These are phyloP conservation scores for Fusarium secorum DNA, from an alignment of 2,329 filamentous ascomycete species.

Conservation along the genomic window DNA sequence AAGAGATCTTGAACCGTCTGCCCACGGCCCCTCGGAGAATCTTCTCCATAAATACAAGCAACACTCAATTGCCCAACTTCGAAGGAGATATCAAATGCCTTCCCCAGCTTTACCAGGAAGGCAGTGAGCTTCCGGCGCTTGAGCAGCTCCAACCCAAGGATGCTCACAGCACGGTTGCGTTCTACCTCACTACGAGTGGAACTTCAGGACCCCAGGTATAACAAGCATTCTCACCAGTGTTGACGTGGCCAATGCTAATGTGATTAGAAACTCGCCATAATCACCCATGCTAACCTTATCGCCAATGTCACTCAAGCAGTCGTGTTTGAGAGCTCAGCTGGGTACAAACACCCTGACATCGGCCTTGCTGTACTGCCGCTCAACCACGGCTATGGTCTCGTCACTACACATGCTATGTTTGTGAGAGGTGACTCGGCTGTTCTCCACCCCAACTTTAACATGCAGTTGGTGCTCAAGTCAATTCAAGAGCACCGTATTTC, in stretches of 20 bases:
- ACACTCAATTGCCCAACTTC: not conserved
- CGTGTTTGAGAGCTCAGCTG: not conserved
- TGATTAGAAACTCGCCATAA: not conserved
- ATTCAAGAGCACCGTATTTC: not conserved
- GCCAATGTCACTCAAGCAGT: not conserved
- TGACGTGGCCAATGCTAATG: accelerated
- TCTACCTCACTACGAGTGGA: not conserved
- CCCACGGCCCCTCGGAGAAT: accelerated
- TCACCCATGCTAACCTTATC: not conserved
- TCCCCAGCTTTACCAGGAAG: not conserved
- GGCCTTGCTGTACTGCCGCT: not conserved
- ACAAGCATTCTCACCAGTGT: accelerated
- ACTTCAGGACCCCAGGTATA: not conserved
- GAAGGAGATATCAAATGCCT: not conserved
- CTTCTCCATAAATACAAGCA: not conserved
- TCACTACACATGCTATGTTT: not conserved
- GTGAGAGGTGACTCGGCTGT: not conserved
- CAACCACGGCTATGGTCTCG: not conserved
- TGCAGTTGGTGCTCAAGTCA: not conserved
- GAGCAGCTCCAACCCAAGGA: not conserved
- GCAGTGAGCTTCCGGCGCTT: not conserved
- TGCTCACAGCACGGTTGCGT: not conserved
- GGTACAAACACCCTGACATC: not conserved
- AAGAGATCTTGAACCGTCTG: not conserved
- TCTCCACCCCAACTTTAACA: not conserved